Percentiles rank a stretch among this genome's conserved stretches.
phyloP scores from a whole-genome alignment of 1,284 basidiomycete genomes.

The Somion occarium region DNA sequence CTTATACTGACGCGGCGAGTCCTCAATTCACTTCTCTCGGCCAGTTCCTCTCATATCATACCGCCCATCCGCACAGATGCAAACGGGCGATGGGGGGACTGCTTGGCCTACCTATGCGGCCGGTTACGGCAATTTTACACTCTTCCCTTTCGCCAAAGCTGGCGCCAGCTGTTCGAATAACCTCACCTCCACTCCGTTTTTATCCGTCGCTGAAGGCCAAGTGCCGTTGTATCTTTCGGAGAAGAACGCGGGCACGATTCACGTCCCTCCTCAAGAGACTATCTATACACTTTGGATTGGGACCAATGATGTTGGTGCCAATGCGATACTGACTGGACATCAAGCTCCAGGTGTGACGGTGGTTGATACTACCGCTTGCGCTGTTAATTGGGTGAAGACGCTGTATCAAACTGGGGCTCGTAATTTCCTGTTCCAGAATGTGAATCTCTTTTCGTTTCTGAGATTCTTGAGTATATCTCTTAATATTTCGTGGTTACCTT shows the following conservation, averaged over 20 bases:
- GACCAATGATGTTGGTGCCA: constrained; percentile 40
- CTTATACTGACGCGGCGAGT: constrained; percentile 36
- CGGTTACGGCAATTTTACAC: constrained; percentile 31
- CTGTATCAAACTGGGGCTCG: constrained; percentile 39
- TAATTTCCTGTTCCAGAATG: constrained; percentile 46
- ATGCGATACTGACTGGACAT: constrained; percentile 34
- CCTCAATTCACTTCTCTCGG: not conserved
- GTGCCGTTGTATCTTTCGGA: constrained; percentile 34
- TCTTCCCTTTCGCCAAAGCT: constrained; percentile 37
- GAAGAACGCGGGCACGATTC: constrained; percentile 22
- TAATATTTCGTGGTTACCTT: not conserved
- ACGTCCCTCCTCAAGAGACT: constrained; percentile 30
- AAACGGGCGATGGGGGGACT: constrained; percentile 30
- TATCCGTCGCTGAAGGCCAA: constrained; percentile 34
- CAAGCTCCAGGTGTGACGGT: constrained; percentile 33
- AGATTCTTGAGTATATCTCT: not conserved
- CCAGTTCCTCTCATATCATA: too few relatives aligned
- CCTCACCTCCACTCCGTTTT: constrained; percentile 34
- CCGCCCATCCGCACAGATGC: too few relatives aligned
- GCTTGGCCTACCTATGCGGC: constrained; percentile 41
- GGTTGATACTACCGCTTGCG: constrained; percentile 37
- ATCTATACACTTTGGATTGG: constrained; percentile 49
- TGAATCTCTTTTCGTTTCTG: constrained; percentile 18
- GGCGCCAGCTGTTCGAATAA: constrained; percentile 42
- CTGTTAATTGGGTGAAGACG: constrained; percentile 35